phyloP scores from a whole-genome alignment of 1,284 basidiomycete species.

The Ceratobasidium sp. region DNA sequence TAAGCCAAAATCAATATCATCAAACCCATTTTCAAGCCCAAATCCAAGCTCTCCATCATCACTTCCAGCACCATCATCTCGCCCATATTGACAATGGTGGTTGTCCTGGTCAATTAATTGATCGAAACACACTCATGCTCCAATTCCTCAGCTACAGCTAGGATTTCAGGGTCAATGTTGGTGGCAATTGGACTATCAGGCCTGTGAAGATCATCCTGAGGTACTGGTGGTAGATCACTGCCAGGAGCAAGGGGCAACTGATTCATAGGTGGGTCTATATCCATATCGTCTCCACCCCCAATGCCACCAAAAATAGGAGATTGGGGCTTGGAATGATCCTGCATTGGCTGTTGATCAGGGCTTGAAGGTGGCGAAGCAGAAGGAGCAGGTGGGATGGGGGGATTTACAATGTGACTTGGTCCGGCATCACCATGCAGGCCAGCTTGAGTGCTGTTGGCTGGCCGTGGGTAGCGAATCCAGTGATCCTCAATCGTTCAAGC shows the following conservation, averaged over 20 bases:
- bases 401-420: neutral
- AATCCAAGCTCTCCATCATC: neutral
- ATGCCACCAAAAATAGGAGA: neutral
- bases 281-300: neutral
- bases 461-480: neutral
- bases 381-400: neutral
- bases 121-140: conserved; percentile 9
- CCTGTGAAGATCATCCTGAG: neutral
- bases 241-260: neutral
- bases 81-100: neutral
- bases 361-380: neutral
- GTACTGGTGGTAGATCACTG: neutral
- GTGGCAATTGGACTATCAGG: neutral
- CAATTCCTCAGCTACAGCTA: conserved; percentile 4
- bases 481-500: neutral
- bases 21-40: neutral
- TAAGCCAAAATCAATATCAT: conserved; percentile 15
- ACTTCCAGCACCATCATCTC: neutral
- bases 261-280: neutral
- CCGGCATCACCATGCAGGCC: neutral
- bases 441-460: neutral
- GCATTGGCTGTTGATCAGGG: neutral
- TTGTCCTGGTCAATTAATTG: neutral
- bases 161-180: neutral
- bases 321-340: neutral